Conservation (phyloP, 805 yeast genomes). For the Monosporozyma siamensis region DNA sequence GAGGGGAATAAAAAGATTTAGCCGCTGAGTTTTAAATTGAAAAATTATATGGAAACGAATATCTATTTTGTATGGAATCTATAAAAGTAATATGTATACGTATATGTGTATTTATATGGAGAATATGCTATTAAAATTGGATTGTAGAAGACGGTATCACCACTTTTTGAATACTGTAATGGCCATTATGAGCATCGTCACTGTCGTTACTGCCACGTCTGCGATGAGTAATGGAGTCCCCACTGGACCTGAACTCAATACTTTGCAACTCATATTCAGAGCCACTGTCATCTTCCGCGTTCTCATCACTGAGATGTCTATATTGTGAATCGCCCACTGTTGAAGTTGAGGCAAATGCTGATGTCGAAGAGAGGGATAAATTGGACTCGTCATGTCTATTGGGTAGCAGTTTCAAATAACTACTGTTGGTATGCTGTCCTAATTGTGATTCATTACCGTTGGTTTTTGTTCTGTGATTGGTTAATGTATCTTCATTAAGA, state of each 20-base stretch:
- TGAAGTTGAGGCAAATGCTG: background rate
- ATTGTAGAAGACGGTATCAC: constrained; percentile 22
- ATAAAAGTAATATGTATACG: background rate
- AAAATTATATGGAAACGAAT: too few relatives aligned
- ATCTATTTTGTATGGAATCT: background rate
- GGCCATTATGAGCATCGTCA: background rate
- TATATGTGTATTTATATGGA: background rate
- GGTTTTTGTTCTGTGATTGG: too few relatives aligned
- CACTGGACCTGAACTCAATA: constrained; percentile 14
- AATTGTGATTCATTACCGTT: background rate
- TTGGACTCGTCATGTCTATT: background rate
- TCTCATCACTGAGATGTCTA: constrained; percentile 1
- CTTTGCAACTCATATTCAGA: constrained; percentile 16
- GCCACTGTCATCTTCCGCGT: background rate
- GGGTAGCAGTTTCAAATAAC: constrained; percentile 2
- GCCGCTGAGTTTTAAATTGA: background rate
- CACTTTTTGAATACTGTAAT: constrained; percentile 8
- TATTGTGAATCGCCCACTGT: background rate
- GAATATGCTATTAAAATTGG: constrained; percentile 13
- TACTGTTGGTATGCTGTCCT: background rate
- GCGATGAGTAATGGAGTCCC: constrained; percentile 7
- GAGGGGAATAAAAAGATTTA: background rate
- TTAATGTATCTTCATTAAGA: too few relatives aligned
- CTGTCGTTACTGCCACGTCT: background rate
- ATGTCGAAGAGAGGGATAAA: background rate